Base-by-base conservation (phyloP, 2,329 filamentous ascomycete genomes). In the Colletotrichum aenigma region DNA sequence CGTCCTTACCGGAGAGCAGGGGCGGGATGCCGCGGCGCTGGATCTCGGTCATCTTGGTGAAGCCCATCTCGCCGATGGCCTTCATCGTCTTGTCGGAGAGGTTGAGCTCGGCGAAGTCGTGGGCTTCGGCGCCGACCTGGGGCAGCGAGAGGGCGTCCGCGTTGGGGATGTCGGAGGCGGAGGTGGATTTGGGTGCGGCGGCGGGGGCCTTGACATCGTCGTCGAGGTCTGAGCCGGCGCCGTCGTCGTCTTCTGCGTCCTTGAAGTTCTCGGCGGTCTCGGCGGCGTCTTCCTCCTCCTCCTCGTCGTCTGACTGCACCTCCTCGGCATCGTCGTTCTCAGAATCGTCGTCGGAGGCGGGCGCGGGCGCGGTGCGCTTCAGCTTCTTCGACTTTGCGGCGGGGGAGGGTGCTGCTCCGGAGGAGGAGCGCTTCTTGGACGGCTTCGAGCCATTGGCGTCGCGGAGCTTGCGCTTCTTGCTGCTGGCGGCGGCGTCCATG, bases 11-110 rank as follows among this genome's bases (percentile, higher is more conserved):
- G 56, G 96, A 95, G 75, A 98, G 89, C 62, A 97, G 88, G 24
- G 96, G 96, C 6, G 96, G 96, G 71, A 98, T 98, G 15, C 94
- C 94, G 82, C 94, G 91, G 80, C 92, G 91, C 85, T 98, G 97
- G 79, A 98, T 98, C 84, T 97, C 95, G 1, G 97, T 98, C 96
- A 99, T 98, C 64, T 90, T 96, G 81, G 94, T 93, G 83, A 98
- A 98, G 16, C 94, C 94, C 96, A 99, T 98, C 78, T 94, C 95
- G 74, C 93, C 82, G 80, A 98, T 96, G 10, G 96, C 96, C 86
- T 94, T 92, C 90, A 96, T 94, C 0, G 96, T 98, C 85, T 95
- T 96, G 28, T 96, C 94, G 2, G 95, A 97, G 13, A 99, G 90
- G 70, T 94, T 94, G 77, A 99, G 88, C 78, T 98, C 94, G 38